Base-by-base conservation (phyloP, 768 basidiomycete species). In the Trametes cingulata region DNA sequence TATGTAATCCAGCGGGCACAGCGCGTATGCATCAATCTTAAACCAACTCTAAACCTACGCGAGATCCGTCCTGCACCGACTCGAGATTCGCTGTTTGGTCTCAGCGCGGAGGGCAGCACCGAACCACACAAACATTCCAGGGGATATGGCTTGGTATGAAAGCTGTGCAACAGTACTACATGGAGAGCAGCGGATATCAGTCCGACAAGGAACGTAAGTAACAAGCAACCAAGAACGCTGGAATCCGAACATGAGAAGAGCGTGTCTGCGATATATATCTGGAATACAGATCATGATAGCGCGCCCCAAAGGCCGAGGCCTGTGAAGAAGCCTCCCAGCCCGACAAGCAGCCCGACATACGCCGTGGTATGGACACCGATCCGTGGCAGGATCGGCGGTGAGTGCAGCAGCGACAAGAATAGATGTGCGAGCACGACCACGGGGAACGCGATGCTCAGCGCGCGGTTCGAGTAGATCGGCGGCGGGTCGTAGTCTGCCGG, bases 291-390 rank as follows among this genome's bases (percentile, higher is more conserved):
- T 56, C 62, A 85, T 24, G 81, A 80, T 52, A 93, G 71, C 6
- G 78, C 90, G 27, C 82, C 85, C 91, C 91, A 93, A 9, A 83
- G 72, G 0, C 83, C 88, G 51, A 93, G 73, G 3, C 89, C 91
- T 3, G 83, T 80, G 69, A 93, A 92, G 65, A 93, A 83, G 39
- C 78, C 76, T 25, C 87, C 86, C 13, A 93, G 73, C 0, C 85
- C 84, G 4, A 88, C 79, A 29, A 93, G 71, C 45, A 85, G 76
- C 20, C 82, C 84, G 10, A 86, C 76, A 72, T 91, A 94, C 24
- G 88, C 90, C 33, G 86, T 87, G 0, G 84, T 84, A 51, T 90
- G 91, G 27, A 92, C 80, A 7, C 91, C 91, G 25, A 93, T 81
- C 40, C 82, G 79, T 0, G 90, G 88, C 13, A 93, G 78, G 27